phyloP scores from a whole-genome alignment of 176 grass and related monocot species.

The Carex pumila region DNA sequence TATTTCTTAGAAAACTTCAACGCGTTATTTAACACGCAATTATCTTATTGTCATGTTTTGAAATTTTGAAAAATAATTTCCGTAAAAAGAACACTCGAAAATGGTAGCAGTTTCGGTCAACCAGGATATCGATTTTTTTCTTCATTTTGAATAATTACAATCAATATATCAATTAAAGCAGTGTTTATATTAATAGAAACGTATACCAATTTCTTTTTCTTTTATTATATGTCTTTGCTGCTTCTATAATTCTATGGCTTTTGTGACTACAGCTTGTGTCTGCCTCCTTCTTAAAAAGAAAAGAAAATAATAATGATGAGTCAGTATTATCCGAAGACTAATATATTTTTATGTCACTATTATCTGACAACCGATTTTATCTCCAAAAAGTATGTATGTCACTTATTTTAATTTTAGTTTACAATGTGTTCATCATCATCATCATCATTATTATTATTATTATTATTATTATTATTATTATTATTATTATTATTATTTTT shows the following conservation, averaged over 20 bases:
- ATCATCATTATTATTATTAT: background rate
- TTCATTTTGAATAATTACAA: too few species aligned
- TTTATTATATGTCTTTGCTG: background rate
- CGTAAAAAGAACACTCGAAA: background rate
- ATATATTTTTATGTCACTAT: background rate
- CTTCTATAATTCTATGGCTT: background rate
- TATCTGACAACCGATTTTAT: background rate
- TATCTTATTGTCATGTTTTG: background rate
- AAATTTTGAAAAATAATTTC: background rate
- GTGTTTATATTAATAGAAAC: background rate
- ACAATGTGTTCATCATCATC: background rate
- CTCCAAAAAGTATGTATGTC: background rate
- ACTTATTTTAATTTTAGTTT: too few species aligned
- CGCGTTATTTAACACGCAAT: background rate
- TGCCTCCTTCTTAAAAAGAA: background rate
- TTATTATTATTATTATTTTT: background rate
- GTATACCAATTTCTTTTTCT: background rate
- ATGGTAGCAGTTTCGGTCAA: too few species aligned
- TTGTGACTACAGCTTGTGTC: background rate
- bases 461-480: background rate
- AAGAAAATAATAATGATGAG: background rate
- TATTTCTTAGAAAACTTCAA: background rate
- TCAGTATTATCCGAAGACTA: slow-evolving; percentile 5
- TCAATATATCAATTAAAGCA: too few species aligned
- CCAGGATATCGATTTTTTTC: too few species aligned